Evolutionary conservation across 371 early-diverging fungal genomes (phyloP), one percentile per base, ranked within the genome.

Genomic region (Globomyces sp.): DNA sequence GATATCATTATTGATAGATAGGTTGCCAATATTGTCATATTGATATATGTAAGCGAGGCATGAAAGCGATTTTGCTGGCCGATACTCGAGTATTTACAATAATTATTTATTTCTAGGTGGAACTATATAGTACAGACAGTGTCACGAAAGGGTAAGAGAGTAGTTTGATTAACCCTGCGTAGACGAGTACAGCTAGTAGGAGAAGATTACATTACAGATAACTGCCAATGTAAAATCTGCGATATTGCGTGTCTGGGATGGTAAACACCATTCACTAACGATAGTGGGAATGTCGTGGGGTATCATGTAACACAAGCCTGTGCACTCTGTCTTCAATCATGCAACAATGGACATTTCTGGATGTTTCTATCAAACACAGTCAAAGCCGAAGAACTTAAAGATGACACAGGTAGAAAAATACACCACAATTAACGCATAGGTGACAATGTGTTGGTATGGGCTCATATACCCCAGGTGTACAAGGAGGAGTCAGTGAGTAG

Each of bases 321-420:
- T 73, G 70, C 80, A 13, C 81, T 77, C 51, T 97, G 96, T 72
- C 75, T 95, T 58, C 85, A 85, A 42, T 83, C 91, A 42, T 90
- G 93, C 66, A 93, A 95, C 77, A 97, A 95, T 74, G 96, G 77
- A 3, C 97, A 96, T 74, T 91, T 94, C 68, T 95, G 93, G 93
- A 96, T 96, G 94, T 77, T 73, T 55, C 68, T 55, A 13, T 55
- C 55, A 24, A 40, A 55, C 6, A 55, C 55, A 9, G 55, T 55
- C 39, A 39, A 39, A 6, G 55, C 55, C 4, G 40, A 39, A 4
- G 55, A 60, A 60, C 61, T 40, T 9, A 9, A 42, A 11, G 61
- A 60, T 44, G 43, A 46, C 37, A 34, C 46, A 60, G 61, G 61
- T 60, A 60, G n/a, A 24, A 9, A 37, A 11, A 39, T 39, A 11